Base-by-base conservation (phyloP, 306 rosid species). In the Casuarina cunninghamiana region DNA sequence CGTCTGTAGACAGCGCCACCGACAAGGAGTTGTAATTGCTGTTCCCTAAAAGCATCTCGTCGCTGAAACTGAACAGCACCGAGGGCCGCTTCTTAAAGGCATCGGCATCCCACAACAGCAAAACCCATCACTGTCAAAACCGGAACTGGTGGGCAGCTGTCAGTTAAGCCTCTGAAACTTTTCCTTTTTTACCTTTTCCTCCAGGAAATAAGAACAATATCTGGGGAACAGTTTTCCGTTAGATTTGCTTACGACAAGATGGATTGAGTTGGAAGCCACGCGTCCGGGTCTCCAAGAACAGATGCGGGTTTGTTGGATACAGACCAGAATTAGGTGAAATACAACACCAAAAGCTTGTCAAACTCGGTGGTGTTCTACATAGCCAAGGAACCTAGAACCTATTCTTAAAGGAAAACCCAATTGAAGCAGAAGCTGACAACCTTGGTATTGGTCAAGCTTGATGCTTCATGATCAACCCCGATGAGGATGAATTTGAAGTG, bases 61-160 rank as follows among this genome's bases (percentile, higher is more conserved):
- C 38, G 12, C 69, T 26, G 38, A 71, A 8, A 32, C 5, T n/a
- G 43, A n/a, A 79, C 71, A 79, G 76, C 66, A 61, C 5, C 42
- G 65, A 49, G 74, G 50, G 77, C 51, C 77, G 80, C 75, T 60
- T 71, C 87, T 63, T 38, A 69, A 50, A 79, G 78, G 83, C 66
- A 65, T 63, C 54, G 82, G 82, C 51, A 86, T 86, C 85, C 55
- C 75, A 9, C 73, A 17, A 88, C 80, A 78, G 84, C 71, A 76
- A 76, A 83, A 74, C 70, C 82, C 76, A 86, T 83, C 50, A 77
- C 43, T 6, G 55, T 76, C 75, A 69, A 68, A 26, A 78, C 61
- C 73, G 73, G 13, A 21, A 79, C 81, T 85, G 84, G 79, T 84
- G 53, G 78, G 81, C 85, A 87, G 90, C 85, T 85, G 86, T 82